Evolutionary conservation across 2,329 filamentous ascomycete species (phyloP), one percentile per base, ranked within the genome.

Genomic region (Pleomassaria siparia): DNA sequence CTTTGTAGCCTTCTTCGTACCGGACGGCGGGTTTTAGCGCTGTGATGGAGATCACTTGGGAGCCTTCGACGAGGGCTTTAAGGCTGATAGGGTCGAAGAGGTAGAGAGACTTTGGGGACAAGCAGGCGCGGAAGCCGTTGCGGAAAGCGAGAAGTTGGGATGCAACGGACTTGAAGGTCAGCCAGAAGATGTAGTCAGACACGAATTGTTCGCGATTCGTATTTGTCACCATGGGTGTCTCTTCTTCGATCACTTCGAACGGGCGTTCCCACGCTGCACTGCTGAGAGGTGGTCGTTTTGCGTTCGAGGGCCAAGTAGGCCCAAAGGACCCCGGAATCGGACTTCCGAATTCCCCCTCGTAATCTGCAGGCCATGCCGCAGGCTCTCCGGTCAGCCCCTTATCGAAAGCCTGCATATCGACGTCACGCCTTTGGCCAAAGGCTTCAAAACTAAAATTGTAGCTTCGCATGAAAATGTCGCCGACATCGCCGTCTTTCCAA

Each of bases 111-210:
- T 85, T 85, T 13, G 79, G 76, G 50, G 88, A 80, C 21, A 96
- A 75, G 58, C 89, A 91, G 1, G 83, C 79, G 47, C 82, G 81
- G 72, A 97, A 96, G 2, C 94, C 94, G 18, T 81, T 80, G 21
- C 85, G 79, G 66, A 99, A 96, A 1, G 92, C 89, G 43, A 83
- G 77, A 58, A 85, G 91, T 65, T 96, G 91, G 0, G 86, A 83
- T 0, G 78, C 75, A 33, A 97, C 78, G 0, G 90, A 94, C 29
- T 87, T 79, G 62, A 90, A 82, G 0, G 88, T 89, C 21, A 96
- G 79, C 78, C 91, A 95, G 48, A 80, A 80, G 55, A 95, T 87
- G 68, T 97, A 97, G 69, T 95, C 89, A 46, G 79, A 81, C 3
- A 96, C 85, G 59, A 90, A 99, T 24, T 83, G 80, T 43, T 85